Base-by-base conservation (phyloP, 176 grass and related monocot genomes). In the Leersia perrieri region DNA sequence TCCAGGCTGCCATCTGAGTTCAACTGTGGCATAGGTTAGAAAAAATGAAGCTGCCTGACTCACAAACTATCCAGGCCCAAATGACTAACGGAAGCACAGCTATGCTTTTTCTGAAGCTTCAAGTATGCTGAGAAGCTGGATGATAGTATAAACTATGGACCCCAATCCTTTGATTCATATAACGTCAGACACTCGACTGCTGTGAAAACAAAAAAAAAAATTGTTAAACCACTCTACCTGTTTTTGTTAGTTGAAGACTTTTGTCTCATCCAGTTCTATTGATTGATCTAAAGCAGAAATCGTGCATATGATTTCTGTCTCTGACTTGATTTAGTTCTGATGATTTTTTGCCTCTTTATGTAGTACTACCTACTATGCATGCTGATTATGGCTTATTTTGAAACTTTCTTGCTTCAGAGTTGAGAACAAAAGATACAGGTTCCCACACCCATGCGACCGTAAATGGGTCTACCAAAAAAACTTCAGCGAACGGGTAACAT, bases 401-500 rank as follows among this genome's bases (percentile, higher is more conserved):
- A 10, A 73, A 70, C 13, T 65, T 28, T 72, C 53, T 75, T 28
- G 66, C 53, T 75, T 15, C 86, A 91, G 88, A 67, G 61, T 41
- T 28, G 25, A 86, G 40, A 79, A 18, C 75, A 22, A 66, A 58
- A 27, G 49, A 71, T 70, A 40, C 60, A 63, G 79, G 14, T 26
- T 36, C 65, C 32, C 38, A 30, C 22, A 44, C 27, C 16, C 57
- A 80, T 45, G 66, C 11, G 10, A 47, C 28, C 63, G 68, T 84
- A 49, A 89, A 89, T 76, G 92, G 89, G 44, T 80, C 9, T 0
- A 49, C 45, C 26, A 82, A 87, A 60, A 91, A 85, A 53, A 72
- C 20, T 42, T 47, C 69, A 39, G 76, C 49, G 5, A 89, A 91
- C 1, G 81, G 92, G 92, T 94, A 94, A 74, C 15, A 65, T 27